A percentile compares a stretch with the other conserved stretches of the same genome.
These are phyloP conservation scores for Candida qinlingensis DNA, from an alignment of 805 yeast species.

Conservation along the genomic window DNA sequence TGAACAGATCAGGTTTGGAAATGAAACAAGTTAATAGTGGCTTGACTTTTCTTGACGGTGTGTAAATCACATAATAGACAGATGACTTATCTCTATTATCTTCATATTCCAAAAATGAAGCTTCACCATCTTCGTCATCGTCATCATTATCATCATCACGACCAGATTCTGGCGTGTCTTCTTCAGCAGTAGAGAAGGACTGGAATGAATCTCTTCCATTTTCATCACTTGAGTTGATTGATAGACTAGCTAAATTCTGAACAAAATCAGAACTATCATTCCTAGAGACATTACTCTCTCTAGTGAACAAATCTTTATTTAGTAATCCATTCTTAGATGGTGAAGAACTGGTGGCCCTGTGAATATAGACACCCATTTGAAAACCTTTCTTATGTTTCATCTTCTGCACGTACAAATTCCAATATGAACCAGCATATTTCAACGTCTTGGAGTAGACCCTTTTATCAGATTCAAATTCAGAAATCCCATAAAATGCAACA, in stretches of 20 bases:
- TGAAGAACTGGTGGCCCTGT: slow-evolving; percentile 38
- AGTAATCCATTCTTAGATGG: slow-evolving; percentile 35
- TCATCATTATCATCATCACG: slow-evolving; percentile 12
- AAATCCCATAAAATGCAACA: slow-evolving; percentile 44
- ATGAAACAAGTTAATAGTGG: slow-evolving; percentile 46
- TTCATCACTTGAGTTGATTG: slow-evolving; percentile 6
- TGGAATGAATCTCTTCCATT: slow-evolving; percentile 2
- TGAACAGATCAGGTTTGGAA: slow-evolving; percentile 50
- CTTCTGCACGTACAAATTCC: slow-evolving; percentile 53
- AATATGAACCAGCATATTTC: slow-evolving; percentile 59
- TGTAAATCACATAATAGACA: slow-evolving; percentile 49
- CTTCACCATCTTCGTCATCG: slow-evolving; percentile 10
- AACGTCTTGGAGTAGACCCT: slow-evolving; percentile 46
- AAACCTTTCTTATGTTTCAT: slow-evolving; percentile 36
- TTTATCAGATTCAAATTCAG: slow-evolving; percentile 38
- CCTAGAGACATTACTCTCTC: background rate
- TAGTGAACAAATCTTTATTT: slow-evolving; percentile 32
- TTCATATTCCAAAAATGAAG: slow-evolving; percentile 35
- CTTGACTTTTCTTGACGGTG: slow-evolving; percentile 43
- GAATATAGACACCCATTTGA: slow-evolving; percentile 54
- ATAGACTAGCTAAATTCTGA: slow-evolving; percentile 8
- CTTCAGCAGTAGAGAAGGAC: slow-evolving; percentile 23
- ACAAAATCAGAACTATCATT: slow-evolving; percentile 8
- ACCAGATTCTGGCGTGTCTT: slow-evolving; percentile 25
- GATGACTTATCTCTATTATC: slow-evolving; percentile 41